Evolutionary conservation across 352 stramenopile species (phyloP).

Genomic region (Globisporangium iwayamae): DNA sequence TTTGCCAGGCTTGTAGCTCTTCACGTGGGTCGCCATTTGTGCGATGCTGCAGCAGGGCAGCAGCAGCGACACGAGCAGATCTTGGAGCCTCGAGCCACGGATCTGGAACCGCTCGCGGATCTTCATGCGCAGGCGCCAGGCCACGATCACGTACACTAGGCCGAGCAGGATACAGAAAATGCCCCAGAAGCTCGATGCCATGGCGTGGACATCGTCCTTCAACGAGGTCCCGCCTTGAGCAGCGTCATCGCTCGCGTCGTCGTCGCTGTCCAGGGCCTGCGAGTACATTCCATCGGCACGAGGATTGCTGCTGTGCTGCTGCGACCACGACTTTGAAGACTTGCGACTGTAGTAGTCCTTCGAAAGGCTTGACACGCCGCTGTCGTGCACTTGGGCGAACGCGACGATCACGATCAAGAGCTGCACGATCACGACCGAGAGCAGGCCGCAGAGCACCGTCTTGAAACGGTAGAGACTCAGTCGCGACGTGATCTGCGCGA

Average conservation of each 20-base stretch:
- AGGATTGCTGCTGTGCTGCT: neutral
- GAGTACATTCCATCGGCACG: neutral
- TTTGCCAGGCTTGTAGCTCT: slow-evolving; percentile 49
- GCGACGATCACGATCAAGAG: slow-evolving; percentile 5
- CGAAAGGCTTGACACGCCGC: neutral
- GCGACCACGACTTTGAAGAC: neutral
- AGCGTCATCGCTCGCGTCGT: neutral
- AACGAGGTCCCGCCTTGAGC: neutral
- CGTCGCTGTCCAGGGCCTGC: neutral
- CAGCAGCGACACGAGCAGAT: slow-evolving; percentile 16
- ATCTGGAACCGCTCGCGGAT: slow-evolving; percentile 32
- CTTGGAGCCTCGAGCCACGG: slow-evolving; percentile 15
- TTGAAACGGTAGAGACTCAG: slow-evolving; percentile 14
- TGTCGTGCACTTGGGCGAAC: slow-evolving; percentile 10
- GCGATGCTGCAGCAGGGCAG: slow-evolving; percentile 25
- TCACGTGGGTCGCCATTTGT: slow-evolving; percentile 33
- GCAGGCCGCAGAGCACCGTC: slow-evolving; percentile 14
- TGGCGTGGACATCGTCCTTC: neutral
- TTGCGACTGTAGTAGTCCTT: neutral
- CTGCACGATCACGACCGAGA: slow-evolving; percentile 8
- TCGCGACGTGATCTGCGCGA: slow-evolving; percentile 19
- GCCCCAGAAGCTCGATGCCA: slow-evolving; percentile 10
- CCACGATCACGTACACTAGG: slow-evolving; percentile 10
- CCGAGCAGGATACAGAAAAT: slow-evolving; percentile 7
- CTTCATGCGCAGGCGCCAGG: slow-evolving; percentile 20